Conservation (phyloP, 139 green algal genomes). For the Chara braunii region DNA sequence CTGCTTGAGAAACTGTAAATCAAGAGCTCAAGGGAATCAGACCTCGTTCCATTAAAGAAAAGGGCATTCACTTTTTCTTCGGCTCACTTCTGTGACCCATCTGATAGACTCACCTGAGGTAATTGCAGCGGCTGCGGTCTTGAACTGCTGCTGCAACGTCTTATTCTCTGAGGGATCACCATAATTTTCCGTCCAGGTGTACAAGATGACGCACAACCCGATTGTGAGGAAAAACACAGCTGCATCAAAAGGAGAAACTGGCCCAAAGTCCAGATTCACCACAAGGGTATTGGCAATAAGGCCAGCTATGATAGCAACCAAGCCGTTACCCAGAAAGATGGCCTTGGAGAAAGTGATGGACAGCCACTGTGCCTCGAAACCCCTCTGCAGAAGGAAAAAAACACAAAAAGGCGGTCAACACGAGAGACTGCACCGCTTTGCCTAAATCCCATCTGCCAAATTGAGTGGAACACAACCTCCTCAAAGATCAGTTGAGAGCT, state of each 20-base stretch:
- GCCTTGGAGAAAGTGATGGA: slow-evolving; percentile 79
- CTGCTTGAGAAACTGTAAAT: too few relatives aligned
- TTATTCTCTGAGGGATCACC: slow-evolving; percentile 52
- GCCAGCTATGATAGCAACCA: slow-evolving; percentile 85
- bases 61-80: too few relatives aligned
- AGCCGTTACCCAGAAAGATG: slow-evolving; percentile 91
- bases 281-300: slow-evolving; percentile 84
- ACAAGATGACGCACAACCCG: slow-evolving; percentile 65
- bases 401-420: too few relatives aligned
- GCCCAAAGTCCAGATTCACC: slow-evolving; percentile 60
- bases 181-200: slow-evolving; percentile 90
- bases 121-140: slow-evolving; percentile 23
- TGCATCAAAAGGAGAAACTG: slow-evolving; percentile 92
- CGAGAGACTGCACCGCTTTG: too few relatives aligned
- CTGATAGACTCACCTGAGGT: slow-evolving; percentile 36
- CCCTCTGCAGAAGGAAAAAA: slow-evolving; percentile 37
- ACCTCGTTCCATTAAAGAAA: too few relatives aligned
- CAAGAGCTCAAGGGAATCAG: too few relatives aligned
- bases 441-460: too few relatives aligned
- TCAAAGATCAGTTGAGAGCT: too few relatives aligned
- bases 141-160: slow-evolving; percentile 27
- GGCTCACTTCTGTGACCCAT: too few relatives aligned
- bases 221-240: slow-evolving; percentile 64
- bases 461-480: too few relatives aligned
- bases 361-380: slow-evolving; percentile 73